Base-by-base conservation (phyloP, 805 yeast species). In the Candida lessepsii region DNA sequence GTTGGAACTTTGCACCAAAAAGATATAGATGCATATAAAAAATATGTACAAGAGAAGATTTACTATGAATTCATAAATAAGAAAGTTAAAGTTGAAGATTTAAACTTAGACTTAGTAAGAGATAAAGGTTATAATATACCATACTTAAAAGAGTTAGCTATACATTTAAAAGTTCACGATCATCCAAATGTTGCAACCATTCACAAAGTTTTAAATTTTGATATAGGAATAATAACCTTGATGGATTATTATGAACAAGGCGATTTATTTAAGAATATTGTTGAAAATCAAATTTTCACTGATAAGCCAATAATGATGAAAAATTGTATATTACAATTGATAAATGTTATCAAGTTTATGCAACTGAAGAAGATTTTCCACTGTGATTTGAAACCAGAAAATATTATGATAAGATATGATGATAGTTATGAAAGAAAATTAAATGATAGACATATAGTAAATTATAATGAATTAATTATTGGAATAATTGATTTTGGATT, bases 191-290 rank as follows among this genome's bases (percentile, higher is more conserved):
- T 91, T 19, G 78, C 85, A 24, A 73, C 85, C 10, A 83, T 91
- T 34, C 83, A 83, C 52, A 81, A 83, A 52, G 86, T 86, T 31
- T 71, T 83, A 47, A 83, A 80, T 44, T 70, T 79, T 13, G 76
- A 75, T 37, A 61, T 70, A 26, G 81, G 81, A 2, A 56, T 78
- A 15, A 81, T 86, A 51, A 81, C 87, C 17, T 73, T 91, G 8
- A 83, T 90, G 87, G 98, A 91, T 60, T 88, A 86, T 60, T 84
- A 73, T 56, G 76, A 81, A 18, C 86, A 83, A 49, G 96, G 95
- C 37, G 99, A 91, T 58, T 71, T 91, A 44, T 93, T 91, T 61
- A 76, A 81, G 37, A 82, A 86, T 40, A 91, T 91, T 40, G 91
- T 90, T 29, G 96, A 86, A 42, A 67, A 75, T 30, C 76, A 79